Base-by-base conservation (phyloP, 257 asterid species). In the Marsdenia floribunda region DNA sequence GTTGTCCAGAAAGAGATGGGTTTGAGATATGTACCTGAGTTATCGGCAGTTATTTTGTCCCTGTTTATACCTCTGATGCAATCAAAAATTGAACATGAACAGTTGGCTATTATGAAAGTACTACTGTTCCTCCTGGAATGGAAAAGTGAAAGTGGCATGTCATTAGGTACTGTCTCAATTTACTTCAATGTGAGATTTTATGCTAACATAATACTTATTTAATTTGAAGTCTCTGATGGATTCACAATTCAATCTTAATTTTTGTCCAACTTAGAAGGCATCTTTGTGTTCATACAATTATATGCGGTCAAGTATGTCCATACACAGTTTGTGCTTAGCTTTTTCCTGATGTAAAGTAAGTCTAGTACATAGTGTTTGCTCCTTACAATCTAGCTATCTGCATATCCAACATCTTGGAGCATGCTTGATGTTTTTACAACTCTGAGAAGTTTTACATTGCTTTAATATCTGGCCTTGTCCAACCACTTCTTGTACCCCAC, bases 11-110 rank as follows among this genome's bases (percentile, higher is more conserved):
- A 88, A 86, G 97, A 92, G 73, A 89, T 92, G 76, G 96, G 96
- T 77, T 86, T 95, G 82, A 78, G 83, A 81, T 92, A 82, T 80
- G 70, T 78, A 65, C 77, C 86, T 44, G 90, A 85, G 72, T 79
- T 83, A 70, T 83, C 92, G 4, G 83, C 95, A 72, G 85, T 86
- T 82, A 72, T 80, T 70, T 76, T 90, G 70, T 83, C 89, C 83
- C 77, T 90, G 80, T 88, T 92, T 75, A 77, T 83, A 67, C 85
- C 85, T 76, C 90, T 95, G 79, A 76, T 82, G 63, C 87, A 88
- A 77, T 85, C 91, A n/a, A 93, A 95, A 83, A 86, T 95, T 73
- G 99, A 95, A 80, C 99, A 95, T 16, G 99, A 95, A 78, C 98
- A 92, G 74, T 77, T 85, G 85, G 80, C 93, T 80, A 76, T 76